Base-by-base conservation (phyloP, 1,139 yeast species). In the Yamadazyma blattariae region DNA sequence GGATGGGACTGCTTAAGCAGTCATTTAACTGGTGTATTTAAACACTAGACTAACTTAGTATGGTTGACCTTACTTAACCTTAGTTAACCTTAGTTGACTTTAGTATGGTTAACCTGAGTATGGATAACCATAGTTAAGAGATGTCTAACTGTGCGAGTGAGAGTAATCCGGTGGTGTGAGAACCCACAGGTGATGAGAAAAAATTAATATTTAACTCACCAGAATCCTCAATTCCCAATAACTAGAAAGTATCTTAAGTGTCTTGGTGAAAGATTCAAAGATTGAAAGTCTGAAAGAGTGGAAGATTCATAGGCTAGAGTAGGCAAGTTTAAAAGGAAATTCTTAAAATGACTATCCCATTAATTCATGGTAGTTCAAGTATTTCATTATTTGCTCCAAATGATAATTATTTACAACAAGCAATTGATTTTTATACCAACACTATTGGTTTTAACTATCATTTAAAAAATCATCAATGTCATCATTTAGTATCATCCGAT, bases 341-440 rank as follows among this genome's bases (percentile, higher is more conserved):
- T 15, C 13, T 7, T 14, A 26, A 26, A 5, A 55, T 55, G 59
- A 49, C 54, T n/a, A 39, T 50, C 28, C 58, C 76, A 23, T 47
- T 76, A 37, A 71, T 78, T 38, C 76, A 75, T 50, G 82, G 81
- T 12, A 63, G 75, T 18, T 63, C 80, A 20, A 64, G 65, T 40
- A 60, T 73, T 37, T 57, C 67, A 25, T 58, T 75, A 29, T 56
- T 56, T 44, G 80, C 81, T 7, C 61, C 72, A 6, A 57, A 63
- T 29, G 45, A 49, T 15, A 50, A 48, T 18, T 51, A 67, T 8
- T 62, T 67, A 29, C 46, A 58, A 15, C 48, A 63, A 26, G 67
- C 80, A 4, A 52, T 67, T 24, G 49, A 54, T 16, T 79, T 79
- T 52, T 79, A 79, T 51, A 58, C 67, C 34, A 56, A 64, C 34